These are phyloP conservation scores for Colletotrichum sojae DNA, from an alignment of 2,329 filamentous ascomycete species.

Conservation along the genomic window DNA sequence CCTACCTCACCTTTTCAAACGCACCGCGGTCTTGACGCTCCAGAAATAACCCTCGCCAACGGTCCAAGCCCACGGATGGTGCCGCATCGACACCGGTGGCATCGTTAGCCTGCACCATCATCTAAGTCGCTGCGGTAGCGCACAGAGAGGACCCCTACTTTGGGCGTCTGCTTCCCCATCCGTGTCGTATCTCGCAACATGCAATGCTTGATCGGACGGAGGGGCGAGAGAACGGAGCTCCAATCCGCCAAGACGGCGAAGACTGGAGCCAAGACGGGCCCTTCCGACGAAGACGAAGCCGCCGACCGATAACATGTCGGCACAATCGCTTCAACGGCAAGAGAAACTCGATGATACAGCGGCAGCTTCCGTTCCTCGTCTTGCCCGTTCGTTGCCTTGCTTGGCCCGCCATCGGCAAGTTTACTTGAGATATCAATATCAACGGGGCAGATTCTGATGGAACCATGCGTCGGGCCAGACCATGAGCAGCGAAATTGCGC, in stretches of 20 bases:
- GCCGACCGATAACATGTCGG: neutral
- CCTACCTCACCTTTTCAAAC: neutral
- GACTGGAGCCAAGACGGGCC: conserved; percentile 1
- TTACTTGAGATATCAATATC: neutral
- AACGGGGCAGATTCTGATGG: neutral
- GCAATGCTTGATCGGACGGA: conserved; percentile 3
- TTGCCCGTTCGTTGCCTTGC: neutral
- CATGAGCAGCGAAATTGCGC: conserved; percentile 14
- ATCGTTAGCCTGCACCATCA: neutral
- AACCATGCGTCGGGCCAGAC: neutral
- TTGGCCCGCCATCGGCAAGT: neutral
- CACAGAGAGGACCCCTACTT: conserved; percentile 15
- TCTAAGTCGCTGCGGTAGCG: neutral
- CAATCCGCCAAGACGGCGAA: neutral
- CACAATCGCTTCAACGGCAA: neutral
- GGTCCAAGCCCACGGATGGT: conserved; percentile 1
- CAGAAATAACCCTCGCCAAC: neutral
- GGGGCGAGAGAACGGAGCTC: neutral
- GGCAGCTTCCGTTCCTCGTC: neutral
- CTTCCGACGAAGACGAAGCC: neutral
- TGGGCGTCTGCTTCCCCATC: conserved; percentile 6
- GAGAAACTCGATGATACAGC: neutral
- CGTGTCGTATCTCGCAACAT: neutral
- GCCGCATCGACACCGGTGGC: conserved; percentile 5
- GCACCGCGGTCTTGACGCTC: neutral